phyloP scores from a whole-genome alignment of 1,284 basidiomycete species.

The Ceratobasidium papillatum region DNA sequence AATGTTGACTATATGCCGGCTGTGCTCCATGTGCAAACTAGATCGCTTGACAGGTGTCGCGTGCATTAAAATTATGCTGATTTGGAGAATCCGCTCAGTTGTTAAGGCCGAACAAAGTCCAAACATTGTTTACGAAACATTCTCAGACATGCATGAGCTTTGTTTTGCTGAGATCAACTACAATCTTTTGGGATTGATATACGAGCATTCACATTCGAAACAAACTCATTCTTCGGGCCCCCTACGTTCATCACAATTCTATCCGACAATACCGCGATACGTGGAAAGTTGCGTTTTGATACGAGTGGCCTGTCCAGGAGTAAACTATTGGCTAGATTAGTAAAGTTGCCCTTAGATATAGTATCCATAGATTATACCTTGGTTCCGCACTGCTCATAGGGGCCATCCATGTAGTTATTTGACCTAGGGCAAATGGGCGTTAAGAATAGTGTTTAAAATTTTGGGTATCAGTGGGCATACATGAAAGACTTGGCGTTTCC shows the following conservation, averaged over 20 bases:
- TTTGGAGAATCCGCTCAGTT: too few relatives aligned
- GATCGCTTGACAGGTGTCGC: background rate
- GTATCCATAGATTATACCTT: background rate
- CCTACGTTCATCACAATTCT: background rate
- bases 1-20: background rate
- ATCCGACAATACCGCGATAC: constrained; percentile 56
- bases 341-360: too few relatives aligned
- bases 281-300: constrained; percentile 56
- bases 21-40: background rate
- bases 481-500: constrained; percentile 18
- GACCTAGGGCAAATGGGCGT: background rate
- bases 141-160: too few relatives aligned
- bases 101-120: too few relatives aligned
- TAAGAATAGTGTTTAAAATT: background rate
- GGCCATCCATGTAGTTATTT: constrained; percentile 19
- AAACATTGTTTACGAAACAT: too few relatives aligned
- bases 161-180: too few relatives aligned
- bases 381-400: constrained; percentile 45
- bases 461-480: background rate
- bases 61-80: too few relatives aligned
- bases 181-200: too few relatives aligned
- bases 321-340: constrained; percentile 51
- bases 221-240: too few relatives aligned
- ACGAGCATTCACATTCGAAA: too few relatives aligned
- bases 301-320: constrained; percentile 57